Base-by-base conservation (phyloP, 177 flowering plant species). In the Tripterygium wilfordii region DNA sequence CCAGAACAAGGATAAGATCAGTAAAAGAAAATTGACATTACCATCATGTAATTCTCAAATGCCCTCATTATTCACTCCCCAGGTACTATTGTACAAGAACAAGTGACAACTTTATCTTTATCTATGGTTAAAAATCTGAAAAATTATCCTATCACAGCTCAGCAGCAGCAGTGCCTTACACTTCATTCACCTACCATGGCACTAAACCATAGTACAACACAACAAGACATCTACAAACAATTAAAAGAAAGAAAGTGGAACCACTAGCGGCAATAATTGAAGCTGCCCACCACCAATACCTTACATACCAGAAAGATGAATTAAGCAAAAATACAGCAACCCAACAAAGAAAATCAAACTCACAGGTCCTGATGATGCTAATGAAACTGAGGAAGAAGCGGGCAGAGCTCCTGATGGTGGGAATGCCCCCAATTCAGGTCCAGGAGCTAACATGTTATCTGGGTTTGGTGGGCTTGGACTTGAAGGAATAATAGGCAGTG, bases 401-500 rank as follows among this genome's bases (percentile, higher is more conserved):
- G 70, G 62, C 19, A 60, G 22, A 38, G 56, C 7, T 43, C 41
- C 65, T 12, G 68, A 49, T 43, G 69, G 74, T 1, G 70, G 17
- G 17, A 55, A 14, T 18, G 54, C 57, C n/a, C n/a, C n/a, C 10
- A 37, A 7, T 17, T 29, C 61, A 52, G 61, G 51, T 0, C 39
- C 64, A 7, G 63, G 63, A 50, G 66, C 33, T 9, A 21, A 28
- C 3, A 41, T 12, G 19, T 2, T n/a, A 27, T 74, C 72, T 0
- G 75, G 75, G 41, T 74, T 70, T 9, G 79, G 79, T 4, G 75
- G 75, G 45, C 71, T 67, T 8, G 57, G 75, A 42, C 68, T 70
- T 2, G 75, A 58, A 35, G 79, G 70, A 22, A 74, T 70, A 26
- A 57, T 70, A 10, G 78, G 78, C 10, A 70, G 42, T n/a, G 75